Percentiles rank a stretch among this genome's conserved stretches.
Conservation (phyloP, 106 monocot genomes). For the Narthecium ossifragum region DNA sequence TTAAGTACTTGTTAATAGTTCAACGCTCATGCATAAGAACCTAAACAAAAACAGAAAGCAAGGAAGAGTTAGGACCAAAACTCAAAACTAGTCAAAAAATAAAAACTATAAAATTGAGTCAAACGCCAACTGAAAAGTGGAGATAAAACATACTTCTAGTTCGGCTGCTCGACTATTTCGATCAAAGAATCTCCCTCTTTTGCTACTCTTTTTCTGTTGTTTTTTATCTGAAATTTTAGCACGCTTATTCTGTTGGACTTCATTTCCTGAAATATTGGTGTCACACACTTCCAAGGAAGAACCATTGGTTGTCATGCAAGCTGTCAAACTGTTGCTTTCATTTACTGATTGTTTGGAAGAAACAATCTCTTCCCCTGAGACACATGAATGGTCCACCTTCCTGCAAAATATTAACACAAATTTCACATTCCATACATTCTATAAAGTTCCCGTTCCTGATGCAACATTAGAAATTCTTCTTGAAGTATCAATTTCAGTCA, state of each 20-base stretch:
- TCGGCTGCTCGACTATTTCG: slow-evolving; percentile 71
- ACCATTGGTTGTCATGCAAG: slow-evolving; percentile 7
- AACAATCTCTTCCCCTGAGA: slow-evolving; percentile 21
- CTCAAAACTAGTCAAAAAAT: neutral
- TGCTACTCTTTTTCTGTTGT: slow-evolving; percentile 46
- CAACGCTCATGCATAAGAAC: no score
- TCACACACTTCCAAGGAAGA: slow-evolving; percentile 2
- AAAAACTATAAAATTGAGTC: neutral
- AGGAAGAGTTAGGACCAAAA: no score
- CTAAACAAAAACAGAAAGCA: no score
- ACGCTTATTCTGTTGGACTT: slow-evolving; percentile 19
- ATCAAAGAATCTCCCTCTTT: slow-evolving; percentile 85
- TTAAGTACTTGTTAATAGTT: neutral
- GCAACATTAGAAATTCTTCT: neutral
- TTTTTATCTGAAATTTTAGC: no score
- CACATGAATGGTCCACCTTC: slow-evolving; percentile 1
- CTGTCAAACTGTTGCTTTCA: slow-evolving; percentile 8
- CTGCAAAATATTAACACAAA: slow-evolving; percentile 15
- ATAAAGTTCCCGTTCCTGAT: no score
- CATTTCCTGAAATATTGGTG: slow-evolving; percentile 12
- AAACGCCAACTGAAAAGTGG: neutral
- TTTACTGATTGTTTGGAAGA: slow-evolving; percentile 8
- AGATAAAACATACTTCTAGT: slow-evolving; percentile 57
- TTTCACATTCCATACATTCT: neutral
- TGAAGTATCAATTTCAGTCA: no score